Evolutionary conservation across 495 filamentous ascomycete genomes (phyloP).

Genomic region (Penicillium simplicissimum): DNA sequence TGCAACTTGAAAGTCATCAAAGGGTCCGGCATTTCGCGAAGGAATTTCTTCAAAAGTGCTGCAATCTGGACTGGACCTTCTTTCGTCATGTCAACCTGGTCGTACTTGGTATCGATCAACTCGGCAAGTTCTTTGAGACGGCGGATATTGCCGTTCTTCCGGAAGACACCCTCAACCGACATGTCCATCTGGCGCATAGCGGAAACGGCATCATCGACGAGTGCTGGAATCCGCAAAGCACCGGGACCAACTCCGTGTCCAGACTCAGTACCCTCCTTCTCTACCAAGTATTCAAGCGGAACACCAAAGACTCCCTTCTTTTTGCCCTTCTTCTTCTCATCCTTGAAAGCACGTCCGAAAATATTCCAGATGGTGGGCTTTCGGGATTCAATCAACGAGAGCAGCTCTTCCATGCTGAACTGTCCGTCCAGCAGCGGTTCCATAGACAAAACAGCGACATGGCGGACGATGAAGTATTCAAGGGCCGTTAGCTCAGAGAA

Average conservation of each 20-base stretch:
- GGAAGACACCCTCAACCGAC: slow-evolving; percentile 97
- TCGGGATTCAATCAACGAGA: slow-evolving; percentile 89
- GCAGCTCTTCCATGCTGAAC: slow-evolving; percentile 92
- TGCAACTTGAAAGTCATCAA: slow-evolving; percentile 95
- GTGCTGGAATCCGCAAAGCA: slow-evolving; percentile 78
- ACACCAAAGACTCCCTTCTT: slow-evolving; percentile 96
- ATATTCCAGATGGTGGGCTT: slow-evolving; percentile 97
- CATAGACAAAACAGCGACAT: slow-evolving; percentile 94
- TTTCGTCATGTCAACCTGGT: slow-evolving; percentile 75
- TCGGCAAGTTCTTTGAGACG: slow-evolving; percentile 82
- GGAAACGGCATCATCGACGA: slow-evolving; percentile 88
- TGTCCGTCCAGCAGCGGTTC: slow-evolving; percentile 86
- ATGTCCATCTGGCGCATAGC: slow-evolving; percentile 99
- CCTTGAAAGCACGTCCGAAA: slow-evolving; percentile 93
- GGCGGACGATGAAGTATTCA: slow-evolving; percentile 95
- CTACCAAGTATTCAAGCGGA: slow-evolving; percentile 76
- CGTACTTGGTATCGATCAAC: slow-evolving; percentile 80
- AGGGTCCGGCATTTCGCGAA: slow-evolving; percentile 92
- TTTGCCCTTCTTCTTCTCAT: slow-evolving; percentile 73
- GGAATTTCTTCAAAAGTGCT: slow-evolving; percentile 91
- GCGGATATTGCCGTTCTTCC: slow-evolving; percentile 97
- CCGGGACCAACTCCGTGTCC: slow-evolving; percentile 95
- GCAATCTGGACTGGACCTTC: slow-evolving; percentile 92
- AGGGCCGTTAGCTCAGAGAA: slow-evolving; percentile 95
- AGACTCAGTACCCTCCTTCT: slow-evolving; percentile 92